Base-by-base conservation (phyloP, 2,329 filamentous ascomycete genomes). In the Calonectria hongkongensis region DNA sequence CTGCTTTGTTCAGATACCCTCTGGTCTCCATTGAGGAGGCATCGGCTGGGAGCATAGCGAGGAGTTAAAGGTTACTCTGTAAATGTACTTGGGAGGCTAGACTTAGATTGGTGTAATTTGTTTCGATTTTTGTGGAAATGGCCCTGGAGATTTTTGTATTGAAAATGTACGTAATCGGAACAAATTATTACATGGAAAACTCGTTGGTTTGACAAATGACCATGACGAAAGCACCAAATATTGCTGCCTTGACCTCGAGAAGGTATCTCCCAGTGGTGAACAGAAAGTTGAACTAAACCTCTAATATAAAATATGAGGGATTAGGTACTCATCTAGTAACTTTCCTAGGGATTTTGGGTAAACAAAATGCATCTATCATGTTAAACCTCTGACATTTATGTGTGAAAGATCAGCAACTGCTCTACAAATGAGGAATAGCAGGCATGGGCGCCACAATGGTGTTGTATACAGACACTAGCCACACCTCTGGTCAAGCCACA, bases 61-160 rank as follows among this genome's bases (percentile, higher is more conserved):
- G 79, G 79, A 80, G 79, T 80, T 80, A 43, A 66, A 66, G 70
- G 73, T 66, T 74, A 28, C 64, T 62, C 33, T 63, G 50, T 56
- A 45, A 54, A 36, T 66, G 43, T 70, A 67, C 54, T 69, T 50
- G 41, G 43, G 39, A 66, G 33, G 47, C 63, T 51, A 66, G 45
- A 33, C 45, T 66, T 66, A 66, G 63, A 66, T 66, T 66, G 65
- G 54, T 12, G 54, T 60, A 25, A 27, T 60, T 41, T 27, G 33
- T 60, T 60, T 41, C 54, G 36, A 21, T 41, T 41, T 60, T 60
- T 60, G 21, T 41, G 13, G n/a, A 41, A 16, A 60, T 60, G 18
- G 9, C 54, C 8, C 54, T 41, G 13, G 33, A 48, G 45, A 48
- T 21, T 48, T 16, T 5, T 16, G 13, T 15, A 6, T 12, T 41